Base-by-base conservation (phyloP, 129 eudicot genomes). In the Heracleum sosnowskyi region DNA sequence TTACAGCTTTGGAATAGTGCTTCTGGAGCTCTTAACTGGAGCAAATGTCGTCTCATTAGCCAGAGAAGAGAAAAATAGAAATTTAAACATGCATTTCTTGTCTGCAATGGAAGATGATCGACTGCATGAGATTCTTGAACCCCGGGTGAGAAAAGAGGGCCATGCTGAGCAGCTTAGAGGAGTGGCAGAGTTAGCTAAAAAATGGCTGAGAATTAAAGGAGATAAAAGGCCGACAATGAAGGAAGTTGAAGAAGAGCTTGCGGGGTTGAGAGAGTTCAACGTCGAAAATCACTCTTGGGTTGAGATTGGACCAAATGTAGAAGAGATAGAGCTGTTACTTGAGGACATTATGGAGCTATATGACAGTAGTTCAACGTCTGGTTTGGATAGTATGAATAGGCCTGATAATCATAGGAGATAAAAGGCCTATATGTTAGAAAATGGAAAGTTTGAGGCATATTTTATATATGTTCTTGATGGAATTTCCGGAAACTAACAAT, bases 161-260 rank as follows among this genome's bases (percentile, higher is more conserved):
- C 36, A 63, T 16, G 36, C 70, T 0, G 70, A 63, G 70, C 70
- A 63, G 70, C 70, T 63, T 28, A 17, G 17, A 63, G 70, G 70
- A 28, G 70, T 26, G 36, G 70, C 70, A 1, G 70, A 11, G 20
- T 2, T 63, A 1, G 20, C 20, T 11, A 63, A 28, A 63, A 63
- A 29, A 28, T 63, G 70, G 4, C 20, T 63, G 70, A 29, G 20
- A 2, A 63, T 63, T 29, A 6, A 28, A 63, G 70, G 70, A 16
- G 79, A 9, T 2, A 51, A 76, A 22, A 49, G 79, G 79, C 79
- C 79, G 51, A 76, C 79, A 20, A 75, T 76, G 79, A 35, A 34
- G 68, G 79, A 76, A 76, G 79, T 76, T 31, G 4, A 16, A 35
- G 29, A 47, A 33, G 47, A 51, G 40, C 68, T 76, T 16, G 68